Base-by-base conservation (phyloP, 495 filamentous ascomycete species). In the Ascobolus immersus region DNA sequence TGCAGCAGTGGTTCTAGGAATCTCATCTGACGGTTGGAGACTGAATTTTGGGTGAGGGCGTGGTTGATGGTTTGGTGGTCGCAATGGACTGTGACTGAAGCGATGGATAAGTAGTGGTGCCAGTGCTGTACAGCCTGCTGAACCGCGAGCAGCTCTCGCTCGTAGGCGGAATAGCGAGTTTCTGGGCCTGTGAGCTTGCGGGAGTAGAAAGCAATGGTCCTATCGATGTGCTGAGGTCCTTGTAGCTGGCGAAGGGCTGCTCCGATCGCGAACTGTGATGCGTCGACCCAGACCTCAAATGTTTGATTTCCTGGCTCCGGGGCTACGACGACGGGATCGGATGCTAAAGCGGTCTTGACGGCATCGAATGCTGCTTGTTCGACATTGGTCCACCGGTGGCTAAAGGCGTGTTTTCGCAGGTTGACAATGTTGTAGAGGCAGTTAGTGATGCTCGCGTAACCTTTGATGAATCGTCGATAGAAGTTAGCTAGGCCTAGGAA, bases 121-220 rank as follows among this genome's bases (percentile, higher is more conserved):
- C 34, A 36, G 9, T 36, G 25, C 14, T 30, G 14, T 0, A 36
- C 13, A 11, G 25, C 5, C 18, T 36, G 23, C 10, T 13, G 4
- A 6, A 36, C 15, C 9, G 34, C 34, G 1, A 36, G 34, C 12
- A 36, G 6, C 14, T 36, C 34, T 20, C 21, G 9, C 11, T 36
- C 25, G 21, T 36, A 36, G 1, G 25, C 21, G 5, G 15, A 21
- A 9, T 30, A 36, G 1, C 22, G 1, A 0, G 14, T 19, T 7
- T 31, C 22, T 1, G 34, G 1, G 0, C 23, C n/a, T 8, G 0
- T 10, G 1, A 36, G 13, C 12, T 36, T 36, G 1, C 22, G 4
- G 7, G n/a, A 30, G 11, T 9, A 36, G 17, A 17, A 36, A 1
- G 5, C 22, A 1, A 3, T 35, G 14, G 14, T 31, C 15, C 28